phyloP scores from a whole-genome alignment of 2,329 filamentous ascomycete species.

The Botrytis paeoniae region DNA sequence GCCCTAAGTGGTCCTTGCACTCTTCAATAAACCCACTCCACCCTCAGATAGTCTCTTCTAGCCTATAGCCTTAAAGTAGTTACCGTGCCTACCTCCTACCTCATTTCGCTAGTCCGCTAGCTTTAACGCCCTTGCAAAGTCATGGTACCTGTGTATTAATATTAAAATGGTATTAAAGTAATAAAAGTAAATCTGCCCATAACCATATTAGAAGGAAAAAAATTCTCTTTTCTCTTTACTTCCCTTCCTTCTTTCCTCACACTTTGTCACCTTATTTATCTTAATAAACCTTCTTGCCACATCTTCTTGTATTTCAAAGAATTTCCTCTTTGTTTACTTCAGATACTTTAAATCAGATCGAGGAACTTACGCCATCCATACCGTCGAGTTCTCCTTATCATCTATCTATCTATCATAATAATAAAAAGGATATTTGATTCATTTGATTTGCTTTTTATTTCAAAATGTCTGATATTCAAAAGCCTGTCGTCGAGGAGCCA shows the following conservation, averaged over 20 bases:
- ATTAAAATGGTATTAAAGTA: conserved; percentile 4
- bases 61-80: conserved; percentile 7
- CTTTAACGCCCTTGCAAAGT: conserved; percentile 22
- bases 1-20: background rate
- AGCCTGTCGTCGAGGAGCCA: conserved; percentile 56
- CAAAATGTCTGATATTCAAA: conserved; percentile 63
- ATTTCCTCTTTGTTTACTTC: conserved; percentile 11
- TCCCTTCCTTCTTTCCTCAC: conserved; percentile 10
- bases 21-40: background rate
- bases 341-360: background rate
- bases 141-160: conserved; percentile 11
- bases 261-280: conserved; percentile 2
- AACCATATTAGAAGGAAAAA: conserved; percentile 9
- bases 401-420: conserved; percentile 29
- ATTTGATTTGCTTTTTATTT: conserved; percentile 28
- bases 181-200: conserved; percentile 18
- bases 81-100: conserved; percentile 10
- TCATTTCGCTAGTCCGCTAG: conserved; percentile 21
- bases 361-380: conserved; percentile 28
- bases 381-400: conserved; percentile 19
- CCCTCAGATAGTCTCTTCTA: background rate
- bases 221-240: conserved; percentile 7
- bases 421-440: conserved; percentile 3
- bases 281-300: conserved; percentile 8
- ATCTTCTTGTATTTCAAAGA: conserved; percentile 6